These are phyloP conservation scores for Phytophthora quininea DNA, from an alignment of 352 stramenopile species.

Conservation along the genomic window DNA sequence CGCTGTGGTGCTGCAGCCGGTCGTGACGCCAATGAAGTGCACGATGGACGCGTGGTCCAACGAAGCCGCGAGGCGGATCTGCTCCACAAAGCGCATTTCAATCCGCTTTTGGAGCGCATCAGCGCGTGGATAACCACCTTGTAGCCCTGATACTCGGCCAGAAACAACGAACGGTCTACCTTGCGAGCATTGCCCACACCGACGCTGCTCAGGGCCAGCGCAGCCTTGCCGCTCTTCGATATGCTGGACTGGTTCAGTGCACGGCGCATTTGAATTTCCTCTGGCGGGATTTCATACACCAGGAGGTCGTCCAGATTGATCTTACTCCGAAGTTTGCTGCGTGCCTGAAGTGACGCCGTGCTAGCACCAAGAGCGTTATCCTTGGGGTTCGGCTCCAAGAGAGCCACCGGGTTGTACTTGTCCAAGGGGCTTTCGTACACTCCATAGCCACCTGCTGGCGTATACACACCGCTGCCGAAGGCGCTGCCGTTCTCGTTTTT, in stretches of 20 bases:
- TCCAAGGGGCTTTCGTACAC: conserved; percentile 40
- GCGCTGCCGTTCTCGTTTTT: conserved; percentile 56
- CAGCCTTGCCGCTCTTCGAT: conserved; percentile 31
- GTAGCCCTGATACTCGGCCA: conserved; percentile 74
- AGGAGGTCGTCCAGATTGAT: conserved; percentile 71
- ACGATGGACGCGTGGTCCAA: conserved; percentile 75
- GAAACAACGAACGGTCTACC: conserved; percentile 42
- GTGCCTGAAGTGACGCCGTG: conserved; percentile 35
- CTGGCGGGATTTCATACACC: conserved; percentile 76
- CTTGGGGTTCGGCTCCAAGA: conserved; percentile 63
- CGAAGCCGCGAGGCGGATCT: conserved; percentile 64
- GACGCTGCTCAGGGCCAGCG: conserved; percentile 36
- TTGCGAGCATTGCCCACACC: conserved; percentile 24
- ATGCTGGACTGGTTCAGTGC: conserved; percentile 34
- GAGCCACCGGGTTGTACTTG: conserved; percentile 58
- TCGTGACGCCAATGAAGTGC: conserved; percentile 81
- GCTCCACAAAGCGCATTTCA: conserved; percentile 68
- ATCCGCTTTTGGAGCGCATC: conserved; percentile 54
- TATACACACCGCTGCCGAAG: conserved; percentile 46
- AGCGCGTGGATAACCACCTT: conserved; percentile 74
- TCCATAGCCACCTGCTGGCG: conserved; percentile 19
- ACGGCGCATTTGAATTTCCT: conserved; percentile 63
- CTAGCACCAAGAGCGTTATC: conserved; percentile 31
- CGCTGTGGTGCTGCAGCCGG: conserved; percentile 47
- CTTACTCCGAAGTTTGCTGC: conserved; percentile 52